phyloP scores from a whole-genome alignment of 306 rosid species.

The Lotus japonicus region DNA sequence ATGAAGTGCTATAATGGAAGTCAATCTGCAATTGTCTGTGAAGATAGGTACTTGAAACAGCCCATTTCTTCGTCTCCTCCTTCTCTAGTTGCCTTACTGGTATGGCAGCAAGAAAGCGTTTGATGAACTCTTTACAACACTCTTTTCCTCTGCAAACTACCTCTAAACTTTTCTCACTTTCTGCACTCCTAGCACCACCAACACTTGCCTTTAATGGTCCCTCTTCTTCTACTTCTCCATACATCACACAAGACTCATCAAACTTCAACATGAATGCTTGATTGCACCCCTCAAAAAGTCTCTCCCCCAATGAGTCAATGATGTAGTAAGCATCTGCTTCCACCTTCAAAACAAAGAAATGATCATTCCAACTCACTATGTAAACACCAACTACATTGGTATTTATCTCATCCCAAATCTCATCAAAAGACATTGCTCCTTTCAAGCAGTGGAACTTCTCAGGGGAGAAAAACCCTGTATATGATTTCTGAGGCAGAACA shows the following conservation, averaged over 20 bases:
- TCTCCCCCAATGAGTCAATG: conserved; percentile 61
- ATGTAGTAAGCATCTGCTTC: conserved; percentile 60
- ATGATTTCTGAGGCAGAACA: conserved; percentile 43
- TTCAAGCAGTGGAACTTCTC: conserved; percentile 62
- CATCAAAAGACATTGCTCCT: conserved; percentile 67
- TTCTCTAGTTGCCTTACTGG: conserved; percentile 47
- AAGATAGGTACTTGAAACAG: conserved; percentile 20
- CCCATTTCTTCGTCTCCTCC: conserved; percentile 34
- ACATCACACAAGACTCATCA: conserved; percentile 46
- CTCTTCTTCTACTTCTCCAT: conserved; percentile 11
- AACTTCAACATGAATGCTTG: conserved; percentile 60
- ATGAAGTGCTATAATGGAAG: conserved; percentile 45
- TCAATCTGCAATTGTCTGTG: conserved; percentile 66
- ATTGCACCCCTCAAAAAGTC: conserved; percentile 65
- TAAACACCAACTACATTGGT: conserved; percentile 31
- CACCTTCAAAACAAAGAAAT: conserved; percentile 67
- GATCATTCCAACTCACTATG: conserved; percentile 91
- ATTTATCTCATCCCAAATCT: conserved; percentile 56
- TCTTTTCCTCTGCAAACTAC: conserved; percentile 57
- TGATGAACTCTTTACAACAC: conserved; percentile 72
- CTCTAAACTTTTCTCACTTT: conserved; percentile 2
- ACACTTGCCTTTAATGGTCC: not conserved
- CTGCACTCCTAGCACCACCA: not conserved
- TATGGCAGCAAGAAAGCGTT: conserved; percentile 62
- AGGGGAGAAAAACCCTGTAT: conserved; percentile 68